Evolutionary conservation across 202 grass and related monocot genomes (phyloP).

Genomic region (Digitaria exilis): DNA sequence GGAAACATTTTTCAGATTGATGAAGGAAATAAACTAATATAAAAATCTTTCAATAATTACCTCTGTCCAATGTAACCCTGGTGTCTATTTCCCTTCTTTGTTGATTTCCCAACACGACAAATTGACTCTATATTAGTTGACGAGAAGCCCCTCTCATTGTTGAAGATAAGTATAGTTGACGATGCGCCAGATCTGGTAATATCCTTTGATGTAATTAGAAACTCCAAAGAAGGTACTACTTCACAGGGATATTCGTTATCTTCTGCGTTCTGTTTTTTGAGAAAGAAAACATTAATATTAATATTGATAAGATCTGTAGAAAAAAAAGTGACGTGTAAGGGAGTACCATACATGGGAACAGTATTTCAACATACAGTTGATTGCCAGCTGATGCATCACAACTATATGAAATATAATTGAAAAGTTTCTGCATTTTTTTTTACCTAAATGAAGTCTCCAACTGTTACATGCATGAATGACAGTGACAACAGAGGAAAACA

Average conservation of each 20-base stretch:
- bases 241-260: slow-evolving; percentile 63
- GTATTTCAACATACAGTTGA: background rate
- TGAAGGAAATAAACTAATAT: background rate
- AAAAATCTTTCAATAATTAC: slow-evolving; percentile 22
- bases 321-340: background rate
- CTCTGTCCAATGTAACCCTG: slow-evolving; percentile 76
- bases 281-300: background rate
- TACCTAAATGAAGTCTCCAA: background rate
- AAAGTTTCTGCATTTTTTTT: background rate
- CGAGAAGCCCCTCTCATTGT: slow-evolving; percentile 76
- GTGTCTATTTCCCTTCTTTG: slow-evolving; percentile 66
- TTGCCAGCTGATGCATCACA: background rate
- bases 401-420: background rate
- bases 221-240: slow-evolving; percentile 61
- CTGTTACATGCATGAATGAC: background rate
- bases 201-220: slow-evolving; percentile 64
- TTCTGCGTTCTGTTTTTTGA: slow-evolving; percentile 59
- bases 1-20: background rate
- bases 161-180: slow-evolving; percentile 69
- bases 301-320: background rate
- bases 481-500: background rate
- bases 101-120: slow-evolving; percentile 67
- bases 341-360: background rate
- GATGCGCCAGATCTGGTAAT: slow-evolving; percentile 57
- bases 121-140: slow-evolving; percentile 67